Conservation (phyloP, 345 rosid species). For the Acer saccharum region DNA sequence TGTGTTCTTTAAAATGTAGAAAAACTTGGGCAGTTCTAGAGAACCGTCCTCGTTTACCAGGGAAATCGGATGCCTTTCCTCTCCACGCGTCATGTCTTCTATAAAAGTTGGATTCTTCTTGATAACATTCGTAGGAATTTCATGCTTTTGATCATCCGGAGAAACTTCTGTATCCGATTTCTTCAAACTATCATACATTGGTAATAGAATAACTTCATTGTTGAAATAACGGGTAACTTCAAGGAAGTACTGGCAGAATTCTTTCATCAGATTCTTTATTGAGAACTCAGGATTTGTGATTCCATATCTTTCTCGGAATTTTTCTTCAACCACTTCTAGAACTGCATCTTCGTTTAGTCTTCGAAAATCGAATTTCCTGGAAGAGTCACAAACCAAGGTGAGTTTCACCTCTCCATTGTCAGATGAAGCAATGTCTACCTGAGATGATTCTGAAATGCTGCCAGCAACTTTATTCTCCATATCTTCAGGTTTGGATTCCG, state of each 20-base stretch:
- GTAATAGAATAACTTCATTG: background rate
- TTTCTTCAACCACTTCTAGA: conserved; percentile 18
- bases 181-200: background rate
- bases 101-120: conserved; percentile 22
- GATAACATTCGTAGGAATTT: background rate
- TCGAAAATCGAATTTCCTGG: background rate
- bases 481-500: background rate
- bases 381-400: conserved; percentile 14
- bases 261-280: conserved; percentile 17
- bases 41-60: conserved; percentile 11
- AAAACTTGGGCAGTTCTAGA: conserved; percentile 29
- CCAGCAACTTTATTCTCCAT: background rate
- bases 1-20: conserved; percentile 31
- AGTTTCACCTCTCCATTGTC: conserved; percentile 25
- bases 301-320: conserved; percentile 14
- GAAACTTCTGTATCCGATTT: background rate
- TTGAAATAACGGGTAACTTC: background rate
- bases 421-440: conserved; percentile 29
- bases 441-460: conserved; percentile 18
- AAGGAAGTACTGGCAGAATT: conserved; percentile 17
- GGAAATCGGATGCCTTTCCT: conserved; percentile 26
- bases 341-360: background rate
- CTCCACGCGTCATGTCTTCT: conserved; percentile 36
- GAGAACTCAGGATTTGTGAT: conserved; percentile 28
- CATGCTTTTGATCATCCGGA: background rate